Evolutionary conservation across 257 asterid genomes (phyloP), one percentile per base, ranked within the genome.

Genomic region (Solanum paucissectum): DNA sequence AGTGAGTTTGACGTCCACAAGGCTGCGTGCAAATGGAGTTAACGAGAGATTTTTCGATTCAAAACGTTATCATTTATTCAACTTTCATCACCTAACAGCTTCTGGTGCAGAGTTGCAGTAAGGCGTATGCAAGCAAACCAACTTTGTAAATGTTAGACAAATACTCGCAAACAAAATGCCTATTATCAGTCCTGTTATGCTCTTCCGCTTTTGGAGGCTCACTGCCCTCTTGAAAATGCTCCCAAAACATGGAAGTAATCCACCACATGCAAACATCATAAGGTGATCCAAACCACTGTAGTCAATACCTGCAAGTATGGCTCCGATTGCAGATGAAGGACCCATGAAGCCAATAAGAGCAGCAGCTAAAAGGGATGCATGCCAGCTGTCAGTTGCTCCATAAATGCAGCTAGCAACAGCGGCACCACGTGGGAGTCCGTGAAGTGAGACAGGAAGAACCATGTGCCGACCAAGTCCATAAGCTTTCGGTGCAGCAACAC

Each of bases 101-200:
- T 97, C 99, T 1, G 99, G 99, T 16, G 99, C 99, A 85, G 99
- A 97, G 90, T 97, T 97, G 94, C 99, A 97, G 62, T 97, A 97
- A 18, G 98, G 93, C 2, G 99, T 96, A 89, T 95, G 99, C 98
- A 96, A 88, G 88, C 99, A 97, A 55, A 97, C 99, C 36, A 97
- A 92, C 92, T 93, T 97, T 5, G 99, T 97, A 88, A 91, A 93
- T 37, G 94, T 91, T 16, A 97, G 83, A 89, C 99, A 96, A 83
- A 94, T 91, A 33, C 91, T 89, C 12, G 99, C 93, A 90, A 93
- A 95, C 38, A 87, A 91, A 12, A 88, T 29, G 1, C 99, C 99
- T 4, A 95, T 73, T 3, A 92, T 66, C 12, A 96, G 79, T 58
- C 99, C 99, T 6, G 90, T 85, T n/a, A 92, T 10, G 73, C 96